Evolutionary conservation across 2,329 filamentous ascomycete genomes (phyloP), one percentile per base, ranked within the genome.

Genomic region (Colletotrichum falcatum): DNA sequence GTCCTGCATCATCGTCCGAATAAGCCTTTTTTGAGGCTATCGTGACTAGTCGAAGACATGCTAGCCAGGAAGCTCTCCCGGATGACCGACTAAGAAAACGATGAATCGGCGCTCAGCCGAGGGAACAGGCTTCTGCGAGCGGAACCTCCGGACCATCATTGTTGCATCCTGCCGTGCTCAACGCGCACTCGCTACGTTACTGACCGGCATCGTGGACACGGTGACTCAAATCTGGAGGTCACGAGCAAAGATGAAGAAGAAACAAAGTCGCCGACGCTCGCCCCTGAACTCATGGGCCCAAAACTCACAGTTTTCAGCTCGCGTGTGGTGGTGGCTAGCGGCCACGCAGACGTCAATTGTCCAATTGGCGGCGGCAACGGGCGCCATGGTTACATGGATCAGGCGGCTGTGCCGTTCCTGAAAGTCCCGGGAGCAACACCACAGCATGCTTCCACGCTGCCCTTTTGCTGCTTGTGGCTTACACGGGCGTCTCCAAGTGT

Each of bases 361-460:
- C 61, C 70, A 65, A 70, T 72, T 39, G 56, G 37, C 44, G 51
- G 61, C 66, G 44, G 30, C 51, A 11, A 20, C 37, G 35, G 23
- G 23, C 58, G 66, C 56, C 51, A 35, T 56, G 61, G 66, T 42
- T 26, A 39, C 48, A 46, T 65, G 55, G 26, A 35, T 11, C 42
- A 28, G n/a, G 42, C 28, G 39, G 42, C 20, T 20, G 1, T 37
- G 30, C 46, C 49, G 54, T 65, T 49, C 65, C 61, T 61, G 51
- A 59, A 69, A n/a, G 35, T 72, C 49, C 70, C 66, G 70, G 70
- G 26, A 18, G 33, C 39, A 37, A 20, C 44, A 37, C 48, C 59
- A 44, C 20, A 23, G 28, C 16, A 35, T 60, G 44, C n/a, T 44
- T 44, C 46, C 20, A 48, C 18, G 33, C 26, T 58, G 5, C 62